Conservation (phyloP, 306 rosid species). For the Citrullus amarus region DNA sequence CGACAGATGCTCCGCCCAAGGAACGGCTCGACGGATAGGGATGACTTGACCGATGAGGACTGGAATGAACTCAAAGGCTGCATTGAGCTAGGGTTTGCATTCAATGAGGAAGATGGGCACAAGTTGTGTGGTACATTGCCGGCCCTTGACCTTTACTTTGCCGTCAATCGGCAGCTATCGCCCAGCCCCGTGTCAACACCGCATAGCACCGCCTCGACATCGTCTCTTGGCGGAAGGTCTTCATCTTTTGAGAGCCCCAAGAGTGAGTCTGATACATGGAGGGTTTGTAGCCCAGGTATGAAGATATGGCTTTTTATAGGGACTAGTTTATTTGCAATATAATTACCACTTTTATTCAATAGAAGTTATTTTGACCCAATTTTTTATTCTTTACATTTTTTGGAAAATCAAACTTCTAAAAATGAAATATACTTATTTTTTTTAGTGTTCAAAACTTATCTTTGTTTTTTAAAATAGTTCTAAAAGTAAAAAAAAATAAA, state of each 20-base stretch:
- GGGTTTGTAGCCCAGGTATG: slow-evolving; percentile 70
- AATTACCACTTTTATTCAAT: neutral
- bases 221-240: slow-evolving; percentile 35
- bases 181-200: slow-evolving; percentile 50
- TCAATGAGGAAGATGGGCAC: slow-evolving; percentile 82
- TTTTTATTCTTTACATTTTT: neutral
- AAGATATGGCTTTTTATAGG: neutral
- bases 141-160: slow-evolving; percentile 85
- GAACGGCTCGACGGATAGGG: slow-evolving; percentile 14
- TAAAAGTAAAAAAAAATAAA: too few species aligned
- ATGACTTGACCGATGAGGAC: slow-evolving; percentile 57
- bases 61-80: slow-evolving; percentile 64
- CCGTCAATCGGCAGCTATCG: slow-evolving; percentile 60
- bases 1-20: slow-evolving; percentile 29
- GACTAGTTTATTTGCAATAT: neutral
- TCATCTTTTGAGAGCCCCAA: slow-evolving; percentile 32
- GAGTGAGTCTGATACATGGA: slow-evolving; percentile 66
- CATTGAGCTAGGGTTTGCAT: slow-evolving; percentile 86
- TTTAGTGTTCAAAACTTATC: too few species aligned
- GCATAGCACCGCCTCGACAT: slow-evolving; percentile 25
- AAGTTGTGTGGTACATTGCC: slow-evolving; percentile 64
- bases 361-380: neutral
- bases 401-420: neutral
- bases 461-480: too few species aligned
- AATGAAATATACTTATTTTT: too few species aligned